These are phyloP conservation scores for Fusarium sp. DNA, from an alignment of 2,329 filamentous ascomycete genomes.

Conservation along the genomic window DNA sequence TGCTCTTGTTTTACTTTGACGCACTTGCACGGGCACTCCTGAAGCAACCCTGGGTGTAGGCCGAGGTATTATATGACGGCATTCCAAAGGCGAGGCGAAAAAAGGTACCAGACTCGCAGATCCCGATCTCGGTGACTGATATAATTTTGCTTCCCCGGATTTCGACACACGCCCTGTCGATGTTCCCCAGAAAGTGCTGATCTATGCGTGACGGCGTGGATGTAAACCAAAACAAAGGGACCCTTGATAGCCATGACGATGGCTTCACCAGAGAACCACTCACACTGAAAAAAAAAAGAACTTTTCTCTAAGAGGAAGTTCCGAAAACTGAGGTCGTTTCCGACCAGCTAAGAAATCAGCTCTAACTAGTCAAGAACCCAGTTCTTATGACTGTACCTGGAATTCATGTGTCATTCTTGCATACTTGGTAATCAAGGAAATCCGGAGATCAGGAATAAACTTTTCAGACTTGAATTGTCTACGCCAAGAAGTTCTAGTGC, in stretches of 20 bases:
- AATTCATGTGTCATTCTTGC: conserved; percentile 24
- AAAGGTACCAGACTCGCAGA: conserved; percentile 14
- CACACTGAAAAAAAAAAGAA: background rate
- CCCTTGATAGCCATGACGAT: conserved; percentile 19
- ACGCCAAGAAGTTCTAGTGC: background rate
- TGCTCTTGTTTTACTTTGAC: conserved; percentile 1
- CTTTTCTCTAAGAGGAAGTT: conserved; percentile 18
- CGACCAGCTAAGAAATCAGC: background rate
- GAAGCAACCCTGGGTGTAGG: conserved; percentile 17
- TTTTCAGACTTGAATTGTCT: background rate
- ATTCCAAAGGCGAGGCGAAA: conserved; percentile 13
- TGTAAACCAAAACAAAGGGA: conserved; percentile 15
- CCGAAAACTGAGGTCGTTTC: conserved; percentile 1
- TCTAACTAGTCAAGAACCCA: background rate
- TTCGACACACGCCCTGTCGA: conserved; percentile 23
- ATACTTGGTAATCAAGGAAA: background rate
- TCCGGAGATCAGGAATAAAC: background rate
- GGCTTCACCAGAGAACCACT: conserved; percentile 15
- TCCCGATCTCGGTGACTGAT: conserved; percentile 29
- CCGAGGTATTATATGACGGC: conserved; percentile 9
- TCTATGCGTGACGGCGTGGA: conserved; percentile 18
- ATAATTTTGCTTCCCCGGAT: conserved; percentile 26
- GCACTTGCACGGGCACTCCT: background rate
- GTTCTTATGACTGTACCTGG: background rate
- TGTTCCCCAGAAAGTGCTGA: conserved; percentile 27